Percentiles rank a stretch among this genome's conserved stretches.
phyloP scores from a whole-genome alignment of 306 rosid species.

The Cucurbita moschata region DNA sequence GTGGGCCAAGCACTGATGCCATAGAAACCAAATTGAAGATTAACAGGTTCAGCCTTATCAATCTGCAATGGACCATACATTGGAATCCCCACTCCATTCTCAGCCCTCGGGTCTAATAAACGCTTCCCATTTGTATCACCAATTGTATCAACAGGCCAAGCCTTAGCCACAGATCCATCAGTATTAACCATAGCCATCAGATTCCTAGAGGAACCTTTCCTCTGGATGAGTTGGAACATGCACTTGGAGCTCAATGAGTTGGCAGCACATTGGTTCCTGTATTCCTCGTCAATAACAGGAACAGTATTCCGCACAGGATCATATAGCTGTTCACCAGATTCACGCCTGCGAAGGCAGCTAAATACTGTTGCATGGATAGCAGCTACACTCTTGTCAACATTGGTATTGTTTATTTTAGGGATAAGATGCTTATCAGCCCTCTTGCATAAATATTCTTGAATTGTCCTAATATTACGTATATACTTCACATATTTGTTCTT shows the following conservation, averaged over 20 bases:
- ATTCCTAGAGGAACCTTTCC: conserved; percentile 85
- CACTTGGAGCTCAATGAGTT: conserved; percentile 87
- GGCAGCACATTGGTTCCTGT: conserved; percentile 79
- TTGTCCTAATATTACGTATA: conserved; percentile 85
- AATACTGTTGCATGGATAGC: conserved; percentile 96
- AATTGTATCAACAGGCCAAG: conserved; percentile 85
- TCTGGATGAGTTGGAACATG: conserved; percentile 90
- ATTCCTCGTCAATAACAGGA: conserved; percentile 74
- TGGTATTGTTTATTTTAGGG: conserved; percentile 94
- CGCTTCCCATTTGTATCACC: conserved; percentile 60
- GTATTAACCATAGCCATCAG: conserved; percentile 80
- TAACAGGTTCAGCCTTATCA: conserved; percentile 70
- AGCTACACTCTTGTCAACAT: conserved; percentile 98
- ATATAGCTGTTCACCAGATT: conserved; percentile 65
- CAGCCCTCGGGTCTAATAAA: conserved; percentile 33
- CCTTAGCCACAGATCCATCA: conserved; percentile 93
- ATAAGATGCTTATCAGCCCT: conserved; percentile 96
- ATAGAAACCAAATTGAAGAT: conserved; percentile 89
- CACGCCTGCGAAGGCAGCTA: conserved; percentile 90
- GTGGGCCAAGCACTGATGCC: conserved; percentile 97
- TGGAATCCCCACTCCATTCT: conserved; percentile 26
- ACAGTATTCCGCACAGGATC: conserved; percentile 71
- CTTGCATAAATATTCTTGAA: conserved; percentile 92
- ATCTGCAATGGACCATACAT: conserved; percentile 20
- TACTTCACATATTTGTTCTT: conserved; percentile 94